phyloP scores from a whole-genome alignment of 2,329 filamentous ascomycete genomes.

The Lithohypha guttulata region DNA sequence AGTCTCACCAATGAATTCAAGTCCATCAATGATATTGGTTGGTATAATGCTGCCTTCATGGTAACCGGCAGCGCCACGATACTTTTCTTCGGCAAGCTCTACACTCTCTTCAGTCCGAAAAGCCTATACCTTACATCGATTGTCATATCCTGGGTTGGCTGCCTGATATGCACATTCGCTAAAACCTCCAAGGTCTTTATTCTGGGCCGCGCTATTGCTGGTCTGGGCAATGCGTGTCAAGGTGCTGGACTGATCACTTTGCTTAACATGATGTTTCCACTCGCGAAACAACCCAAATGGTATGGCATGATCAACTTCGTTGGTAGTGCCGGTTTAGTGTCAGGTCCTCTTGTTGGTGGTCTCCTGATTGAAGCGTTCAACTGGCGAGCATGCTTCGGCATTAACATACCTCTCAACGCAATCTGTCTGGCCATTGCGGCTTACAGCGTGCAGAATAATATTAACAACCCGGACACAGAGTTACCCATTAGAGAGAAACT shows the following conservation, averaged over 20 bases:
- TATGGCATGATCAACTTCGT: constrained; percentile 5
- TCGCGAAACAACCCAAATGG: constrained; percentile 23
- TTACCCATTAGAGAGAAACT: constrained; percentile 19
- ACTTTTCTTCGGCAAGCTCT: constrained; percentile 34
- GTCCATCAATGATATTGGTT: constrained; percentile 37
- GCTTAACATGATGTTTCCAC: constrained; percentile 21
- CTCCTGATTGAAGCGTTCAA: constrained; percentile 26
- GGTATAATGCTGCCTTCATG: constrained; percentile 38
- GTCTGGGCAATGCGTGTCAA: constrained; percentile 30
- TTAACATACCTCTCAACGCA: constrained; percentile 35
- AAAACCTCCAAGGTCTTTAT: constrained; percentile 31
- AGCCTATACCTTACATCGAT: constrained; percentile 32
- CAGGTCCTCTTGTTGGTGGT: constrained; percentile 28
- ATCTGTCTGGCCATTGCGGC: neutral
- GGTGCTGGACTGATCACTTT: constrained; percentile 29
- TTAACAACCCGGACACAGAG: constrained; percentile 11
- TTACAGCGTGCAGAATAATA: neutral
- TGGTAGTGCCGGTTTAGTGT: neutral
- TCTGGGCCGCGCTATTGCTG: constrained; percentile 33
- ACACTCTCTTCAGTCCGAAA: constrained; percentile 35
- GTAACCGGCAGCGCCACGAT: constrained; percentile 34
- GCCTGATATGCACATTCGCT: constrained; percentile 29
- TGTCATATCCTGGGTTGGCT: constrained; percentile 34
- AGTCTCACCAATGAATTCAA: constrained; percentile 39
- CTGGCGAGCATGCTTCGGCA: constrained; percentile 31